These are phyloP conservation scores for Colletotrichum caudatum DNA, from an alignment of 2,329 filamentous ascomycete genomes.

Conservation along the genomic window DNA sequence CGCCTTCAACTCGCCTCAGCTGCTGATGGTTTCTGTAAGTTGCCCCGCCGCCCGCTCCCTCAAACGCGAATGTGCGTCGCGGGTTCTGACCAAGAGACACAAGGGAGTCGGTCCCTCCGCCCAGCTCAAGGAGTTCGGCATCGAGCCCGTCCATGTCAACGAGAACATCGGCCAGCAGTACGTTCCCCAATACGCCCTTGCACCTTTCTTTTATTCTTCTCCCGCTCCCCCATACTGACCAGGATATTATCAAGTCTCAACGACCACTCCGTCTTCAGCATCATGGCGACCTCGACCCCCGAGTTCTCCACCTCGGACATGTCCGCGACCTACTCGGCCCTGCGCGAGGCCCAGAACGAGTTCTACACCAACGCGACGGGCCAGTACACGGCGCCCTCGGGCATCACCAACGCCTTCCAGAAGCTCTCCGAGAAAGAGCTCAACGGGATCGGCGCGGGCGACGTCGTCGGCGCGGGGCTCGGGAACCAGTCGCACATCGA, in stretches of 20 bases:
- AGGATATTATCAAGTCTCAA: slow-evolving; percentile 38
- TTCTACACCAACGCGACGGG: slow-evolving; percentile 45
- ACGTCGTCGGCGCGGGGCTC: slow-evolving; percentile 42
- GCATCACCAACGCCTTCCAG: slow-evolving; percentile 46
- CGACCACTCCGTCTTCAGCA: slow-evolving; percentile 48
- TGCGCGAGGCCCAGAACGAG: slow-evolving; percentile 44
- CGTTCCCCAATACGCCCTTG: neutral
- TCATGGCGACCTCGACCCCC: slow-evolving; percentile 45
- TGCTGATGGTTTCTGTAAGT: slow-evolving; percentile 42
- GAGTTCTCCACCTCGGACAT: slow-evolving; percentile 46
- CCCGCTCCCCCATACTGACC: neutral
- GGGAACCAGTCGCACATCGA: slow-evolving; percentile 47
- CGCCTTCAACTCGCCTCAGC: slow-evolving; percentile 41
- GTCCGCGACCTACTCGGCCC: slow-evolving; percentile 40
- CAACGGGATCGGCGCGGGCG: slow-evolving; percentile 43
- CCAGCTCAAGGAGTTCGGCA: slow-evolving; percentile 43
- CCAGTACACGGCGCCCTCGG: slow-evolving; percentile 45
- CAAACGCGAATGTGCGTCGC: neutral
- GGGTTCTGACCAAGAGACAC: neutral
- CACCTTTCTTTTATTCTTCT: neutral
- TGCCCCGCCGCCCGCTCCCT: neutral
- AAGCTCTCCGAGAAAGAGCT: slow-evolving; percentile 43
- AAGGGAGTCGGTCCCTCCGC: slow-evolving; percentile 43
- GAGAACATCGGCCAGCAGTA: slow-evolving; percentile 46
- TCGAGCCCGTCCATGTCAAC: slow-evolving; percentile 44